phyloP scores from a whole-genome alignment of 805 yeast genomes.

The Ogataea kodamae region DNA sequence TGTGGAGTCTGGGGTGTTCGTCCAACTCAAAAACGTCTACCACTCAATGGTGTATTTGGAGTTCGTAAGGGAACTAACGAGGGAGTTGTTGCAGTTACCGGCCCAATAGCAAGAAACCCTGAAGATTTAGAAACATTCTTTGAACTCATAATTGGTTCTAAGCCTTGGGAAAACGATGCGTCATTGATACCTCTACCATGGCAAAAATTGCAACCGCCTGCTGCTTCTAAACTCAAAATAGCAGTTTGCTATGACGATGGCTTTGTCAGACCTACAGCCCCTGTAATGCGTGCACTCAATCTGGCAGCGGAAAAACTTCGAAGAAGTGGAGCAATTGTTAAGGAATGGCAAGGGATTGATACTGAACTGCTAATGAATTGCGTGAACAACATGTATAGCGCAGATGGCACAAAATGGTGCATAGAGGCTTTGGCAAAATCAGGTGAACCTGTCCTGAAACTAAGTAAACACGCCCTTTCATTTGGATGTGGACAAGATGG shows the following conservation, averaged over 20 bases:
- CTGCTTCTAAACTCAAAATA: conserved; percentile 37
- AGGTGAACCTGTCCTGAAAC: conserved; percentile 62
- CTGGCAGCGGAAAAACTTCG: conserved; percentile 47
- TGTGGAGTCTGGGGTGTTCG: conserved; percentile 48
- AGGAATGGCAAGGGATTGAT: conserved; percentile 51
- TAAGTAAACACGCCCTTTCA: conserved; percentile 49
- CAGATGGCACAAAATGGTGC: conserved; percentile 59
- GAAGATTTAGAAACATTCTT: conserved; percentile 49
- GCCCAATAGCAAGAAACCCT: conserved; percentile 46
- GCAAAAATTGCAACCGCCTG: conserved; percentile 37
- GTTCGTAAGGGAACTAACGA: conserved; percentile 44
- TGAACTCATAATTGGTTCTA: conserved; percentile 41
- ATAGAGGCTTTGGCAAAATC: conserved; percentile 44
- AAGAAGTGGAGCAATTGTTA: conserved; percentile 51
- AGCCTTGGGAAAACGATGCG: conserved; percentile 58
- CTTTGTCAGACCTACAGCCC: conserved; percentile 50
- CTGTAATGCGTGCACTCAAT: conserved; percentile 40
- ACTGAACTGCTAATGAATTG: conserved; percentile 54
- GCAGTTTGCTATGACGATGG: conserved; percentile 49
- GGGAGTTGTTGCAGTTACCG: conserved; percentile 42
- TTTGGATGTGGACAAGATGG: conserved; percentile 54
- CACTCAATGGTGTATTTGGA: conserved; percentile 36
- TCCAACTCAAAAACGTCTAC: conserved; percentile 47
- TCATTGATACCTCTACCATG: conserved; percentile 47
- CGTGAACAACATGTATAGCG: conserved; percentile 48